Conservation (phyloP, 805 yeast genomes). For the Millerozyma acaciae region DNA sequence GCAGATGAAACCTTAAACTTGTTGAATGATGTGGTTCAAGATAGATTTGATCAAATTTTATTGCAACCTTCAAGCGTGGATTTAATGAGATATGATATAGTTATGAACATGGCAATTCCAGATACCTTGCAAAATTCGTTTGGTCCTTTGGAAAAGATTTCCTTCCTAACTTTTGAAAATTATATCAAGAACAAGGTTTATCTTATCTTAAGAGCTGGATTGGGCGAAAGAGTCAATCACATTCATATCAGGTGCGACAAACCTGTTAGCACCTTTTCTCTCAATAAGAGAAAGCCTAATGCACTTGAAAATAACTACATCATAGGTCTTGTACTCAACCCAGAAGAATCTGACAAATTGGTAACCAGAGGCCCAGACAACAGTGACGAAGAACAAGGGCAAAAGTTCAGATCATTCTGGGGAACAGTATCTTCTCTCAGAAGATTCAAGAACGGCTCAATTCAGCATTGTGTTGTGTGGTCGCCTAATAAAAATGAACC, state of each 20-base stretch:
- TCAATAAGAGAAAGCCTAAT: conserved; percentile 53
- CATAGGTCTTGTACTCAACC: conserved; percentile 66
- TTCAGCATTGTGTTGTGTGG: conserved; percentile 92
- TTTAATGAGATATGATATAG: conserved; percentile 63
- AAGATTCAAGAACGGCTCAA: conserved; percentile 88
- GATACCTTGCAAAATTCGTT: conserved; percentile 43
- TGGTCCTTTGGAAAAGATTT: conserved; percentile 68
- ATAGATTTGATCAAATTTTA: conserved; percentile 77
- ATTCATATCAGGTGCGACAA: conserved; percentile 31
- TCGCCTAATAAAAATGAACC: conserved; percentile 51
- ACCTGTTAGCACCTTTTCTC: conserved; percentile 28
- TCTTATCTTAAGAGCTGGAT: conserved; percentile 51
- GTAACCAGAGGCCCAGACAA: conserved; percentile 85
- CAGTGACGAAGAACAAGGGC: conserved; percentile 49
- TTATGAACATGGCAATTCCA: conserved; percentile 49
- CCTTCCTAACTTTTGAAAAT: conserved; percentile 66
- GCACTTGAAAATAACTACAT: conserved; percentile 27
- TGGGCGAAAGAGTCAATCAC: conserved; percentile 46
- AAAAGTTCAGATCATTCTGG: conserved; percentile 82
- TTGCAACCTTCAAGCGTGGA: conserved; percentile 54
- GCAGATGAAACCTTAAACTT: conserved; percentile 66
- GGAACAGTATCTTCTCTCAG: conserved; percentile 81
- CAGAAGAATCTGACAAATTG: conserved; percentile 71
- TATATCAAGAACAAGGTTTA: conserved; percentile 60
- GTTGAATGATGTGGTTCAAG: conserved; percentile 75